These are phyloP conservation scores for Phyllosticta paracitricarpa DNA, from an alignment of 2,329 filamentous ascomycete genomes.

Conservation along the genomic window DNA sequence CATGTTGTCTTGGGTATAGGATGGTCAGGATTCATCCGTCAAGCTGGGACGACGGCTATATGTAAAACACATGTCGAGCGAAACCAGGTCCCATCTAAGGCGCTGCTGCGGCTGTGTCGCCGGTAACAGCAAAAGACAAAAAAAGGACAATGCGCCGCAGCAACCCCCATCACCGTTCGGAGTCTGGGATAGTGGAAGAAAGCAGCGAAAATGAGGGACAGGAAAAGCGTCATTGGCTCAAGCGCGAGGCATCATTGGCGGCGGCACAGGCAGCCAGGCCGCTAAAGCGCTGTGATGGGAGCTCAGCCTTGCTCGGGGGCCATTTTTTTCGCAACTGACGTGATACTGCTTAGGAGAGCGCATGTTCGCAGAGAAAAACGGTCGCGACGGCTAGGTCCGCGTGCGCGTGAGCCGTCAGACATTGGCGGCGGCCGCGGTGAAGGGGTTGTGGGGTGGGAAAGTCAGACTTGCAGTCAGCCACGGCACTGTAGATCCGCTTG, in stretches of 20 bases:
- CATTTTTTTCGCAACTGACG: neutral
- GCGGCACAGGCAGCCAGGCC: neutral
- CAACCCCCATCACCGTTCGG: neutral
- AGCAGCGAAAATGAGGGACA: neutral
- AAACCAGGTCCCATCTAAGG: neutral
- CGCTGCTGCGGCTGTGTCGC: neutral
- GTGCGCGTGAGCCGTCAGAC: neutral
- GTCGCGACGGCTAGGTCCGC: neutral
- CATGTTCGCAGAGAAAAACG: neutral
- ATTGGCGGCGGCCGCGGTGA: neutral
- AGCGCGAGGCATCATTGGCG: neutral
- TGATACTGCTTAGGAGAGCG: neutral
- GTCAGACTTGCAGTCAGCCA: neutral
- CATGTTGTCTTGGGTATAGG: neutral
- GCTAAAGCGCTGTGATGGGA: neutral
- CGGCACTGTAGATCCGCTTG: neutral
- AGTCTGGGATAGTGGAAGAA: neutral
- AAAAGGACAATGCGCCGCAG: neutral
- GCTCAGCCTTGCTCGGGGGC: neutral
- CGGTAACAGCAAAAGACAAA: neutral
- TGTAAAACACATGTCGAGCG: neutral
- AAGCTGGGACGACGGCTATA: neutral
- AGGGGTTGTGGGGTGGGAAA: neutral
- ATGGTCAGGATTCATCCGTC: neutral
- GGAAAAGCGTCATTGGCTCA: neutral